Conservation (phyloP, 1,284 basidiomycete species). For the Pyrrhoderma noxium region DNA sequence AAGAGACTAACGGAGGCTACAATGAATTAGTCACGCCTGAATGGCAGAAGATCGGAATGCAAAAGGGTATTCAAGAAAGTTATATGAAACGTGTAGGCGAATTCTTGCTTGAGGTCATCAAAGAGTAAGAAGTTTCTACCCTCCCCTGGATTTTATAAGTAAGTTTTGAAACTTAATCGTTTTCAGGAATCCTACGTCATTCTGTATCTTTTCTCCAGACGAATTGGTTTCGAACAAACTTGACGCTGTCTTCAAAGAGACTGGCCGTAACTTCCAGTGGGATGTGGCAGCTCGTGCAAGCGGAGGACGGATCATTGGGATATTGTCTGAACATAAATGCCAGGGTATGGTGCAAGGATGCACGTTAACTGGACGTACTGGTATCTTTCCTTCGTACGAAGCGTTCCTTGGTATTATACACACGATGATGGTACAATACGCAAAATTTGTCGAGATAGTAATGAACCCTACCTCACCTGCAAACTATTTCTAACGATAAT, state of each 20-base stretch:
- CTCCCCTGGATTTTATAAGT: no score
- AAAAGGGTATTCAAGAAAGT: conserved; percentile 53
- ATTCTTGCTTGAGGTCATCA: conserved; percentile 52
- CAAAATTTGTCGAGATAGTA: conserved; percentile 79
- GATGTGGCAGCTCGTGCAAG: conserved; percentile 55
- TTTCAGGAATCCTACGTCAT: conserved; percentile 59
- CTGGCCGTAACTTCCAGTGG: conserved; percentile 76
- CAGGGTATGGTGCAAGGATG: conserved; percentile 87
- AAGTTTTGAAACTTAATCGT: no score
- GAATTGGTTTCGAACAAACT: conserved; percentile 88
- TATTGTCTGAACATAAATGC: conserved; percentile 82
- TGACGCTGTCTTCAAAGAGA: conserved; percentile 62
- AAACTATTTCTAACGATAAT: background rate
- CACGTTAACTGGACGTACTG: conserved; percentile 74
- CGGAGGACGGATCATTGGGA: conserved; percentile 79
- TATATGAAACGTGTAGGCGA: conserved; percentile 74
- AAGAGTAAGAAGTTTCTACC: conserved; percentile 34
- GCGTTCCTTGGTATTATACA: conserved; percentile 75
- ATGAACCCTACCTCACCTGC: conserved; percentile 15
- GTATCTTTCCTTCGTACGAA: conserved; percentile 85
- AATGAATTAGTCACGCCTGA: conserved; percentile 54
- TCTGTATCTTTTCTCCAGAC: conserved; percentile 90
- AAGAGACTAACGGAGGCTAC: conserved; percentile 62
- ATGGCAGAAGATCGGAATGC: conserved; percentile 51
- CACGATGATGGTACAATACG: conserved; percentile 80